These are phyloP conservation scores for Persicaria tinctoria DNA, from an alignment of 148 eudicot species.

Conservation along the genomic window DNA sequence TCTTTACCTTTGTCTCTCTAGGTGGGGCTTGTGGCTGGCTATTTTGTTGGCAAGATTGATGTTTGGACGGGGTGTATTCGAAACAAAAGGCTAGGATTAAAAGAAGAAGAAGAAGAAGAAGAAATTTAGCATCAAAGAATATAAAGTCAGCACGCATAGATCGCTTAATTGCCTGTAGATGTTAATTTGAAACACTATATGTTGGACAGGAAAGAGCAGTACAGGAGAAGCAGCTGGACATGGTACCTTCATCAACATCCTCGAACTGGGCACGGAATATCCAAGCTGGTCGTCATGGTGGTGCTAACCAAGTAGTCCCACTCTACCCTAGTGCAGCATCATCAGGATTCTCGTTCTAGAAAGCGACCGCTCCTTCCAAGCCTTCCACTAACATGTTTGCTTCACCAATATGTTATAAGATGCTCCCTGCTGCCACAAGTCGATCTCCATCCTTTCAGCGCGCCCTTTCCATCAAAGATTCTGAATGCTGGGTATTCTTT, in stretches of 20 bases:
- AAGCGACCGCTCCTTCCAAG: constrained; percentile 12
- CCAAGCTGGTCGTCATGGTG: constrained; percentile 12
- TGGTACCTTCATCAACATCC: neutral
- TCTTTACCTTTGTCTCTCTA: neutral
- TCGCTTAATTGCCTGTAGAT: neutral
- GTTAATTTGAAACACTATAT: neutral
- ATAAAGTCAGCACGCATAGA: neutral
- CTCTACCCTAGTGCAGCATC: constrained; percentile 10
- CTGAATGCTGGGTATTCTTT: neutral
- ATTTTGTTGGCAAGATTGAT: neutral
- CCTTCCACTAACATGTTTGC: constrained; percentile 7
- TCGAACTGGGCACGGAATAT: constrained; percentile 7
- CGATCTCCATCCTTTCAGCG: neutral
- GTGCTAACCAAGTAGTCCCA: constrained; percentile 17
- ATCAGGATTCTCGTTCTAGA: constrained; percentile 10
- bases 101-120: neutral
- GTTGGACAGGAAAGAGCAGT: neutral
- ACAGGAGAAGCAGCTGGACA: constrained; percentile 2
- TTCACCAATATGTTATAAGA: neutral
- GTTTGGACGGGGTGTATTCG: neutral
- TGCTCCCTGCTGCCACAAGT: neutral
- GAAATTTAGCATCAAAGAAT: neutral
- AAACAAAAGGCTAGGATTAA: neutral
- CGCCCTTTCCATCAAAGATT: neutral
- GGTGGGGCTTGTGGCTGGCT: neutral